These are phyloP conservation scores for Suhomyces sp. DNA, from an alignment of 805 yeast species.

Conservation along the genomic window DNA sequence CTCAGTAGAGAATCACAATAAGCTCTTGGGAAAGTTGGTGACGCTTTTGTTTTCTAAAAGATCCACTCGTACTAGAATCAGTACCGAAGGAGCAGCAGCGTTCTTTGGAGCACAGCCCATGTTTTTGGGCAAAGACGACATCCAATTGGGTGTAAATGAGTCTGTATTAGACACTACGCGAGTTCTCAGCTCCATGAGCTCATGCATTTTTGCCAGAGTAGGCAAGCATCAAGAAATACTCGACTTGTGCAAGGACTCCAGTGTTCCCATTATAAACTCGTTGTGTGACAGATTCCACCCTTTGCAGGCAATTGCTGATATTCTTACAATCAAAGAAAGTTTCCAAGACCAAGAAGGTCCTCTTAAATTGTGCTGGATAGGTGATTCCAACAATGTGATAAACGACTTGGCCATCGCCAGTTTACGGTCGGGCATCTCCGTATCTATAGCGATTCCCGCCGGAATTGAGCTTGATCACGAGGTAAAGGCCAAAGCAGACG, in stretches of 20 bases:
- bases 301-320: constrained; percentile 89
- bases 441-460: constrained; percentile 80
- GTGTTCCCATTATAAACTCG: constrained; percentile 91
- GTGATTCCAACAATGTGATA: constrained; percentile 94
- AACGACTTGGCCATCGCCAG: constrained; percentile 91
- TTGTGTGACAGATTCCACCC: constrained; percentile 94
- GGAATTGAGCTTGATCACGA: constrained; percentile 60
- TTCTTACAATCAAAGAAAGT: constrained; percentile 79
- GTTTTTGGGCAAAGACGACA: constrained; percentile 95
- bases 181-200: constrained; percentile 92
- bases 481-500: constrained; percentile 53
- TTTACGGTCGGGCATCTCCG: constrained; percentile 77
- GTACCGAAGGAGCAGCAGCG: constrained; percentile 90
- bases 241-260: constrained; percentile 71
- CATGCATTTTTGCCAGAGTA: constrained; percentile 97
- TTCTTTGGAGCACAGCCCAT: constrained; percentile 95
- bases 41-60: constrained; percentile 86
- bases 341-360: constrained; percentile 53
- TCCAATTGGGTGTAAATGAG: constrained; percentile 95
- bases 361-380: constrained; percentile 89
- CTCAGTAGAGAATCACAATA: constrained; percentile 38
- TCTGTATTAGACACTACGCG: constrained; percentile 82
- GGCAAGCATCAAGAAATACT: constrained; percentile 78
- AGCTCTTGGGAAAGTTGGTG: constrained; percentile 75
- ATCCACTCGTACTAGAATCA: constrained; percentile 92